These are phyloP conservation scores for Nigrospora sphaerica DNA, from an alignment of 2,329 filamentous ascomycete genomes.

Conservation along the genomic window DNA sequence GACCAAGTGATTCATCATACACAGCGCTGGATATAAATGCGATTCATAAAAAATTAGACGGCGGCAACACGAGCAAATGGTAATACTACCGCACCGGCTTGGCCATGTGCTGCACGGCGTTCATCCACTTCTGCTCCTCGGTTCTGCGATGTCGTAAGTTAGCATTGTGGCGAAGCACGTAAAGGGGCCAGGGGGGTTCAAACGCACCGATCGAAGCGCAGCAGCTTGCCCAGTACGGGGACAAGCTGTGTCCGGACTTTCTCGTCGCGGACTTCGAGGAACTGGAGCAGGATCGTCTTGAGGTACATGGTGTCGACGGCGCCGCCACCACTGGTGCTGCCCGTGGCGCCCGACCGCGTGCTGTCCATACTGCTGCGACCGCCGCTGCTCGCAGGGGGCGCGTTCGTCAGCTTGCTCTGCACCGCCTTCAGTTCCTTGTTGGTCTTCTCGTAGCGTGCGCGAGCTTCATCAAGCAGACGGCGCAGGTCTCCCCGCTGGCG, in stretches of 20 bases:
- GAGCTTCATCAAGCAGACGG: conserved; percentile 70
- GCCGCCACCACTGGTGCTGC: conserved; percentile 3
- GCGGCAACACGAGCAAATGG: too few species aligned
- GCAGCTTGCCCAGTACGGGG: conserved; percentile 67
- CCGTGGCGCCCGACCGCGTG: conserved; percentile 33
- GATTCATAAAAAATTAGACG: too few species aligned
- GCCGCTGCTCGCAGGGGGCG: conserved; percentile 25
- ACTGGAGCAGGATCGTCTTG: conserved; percentile 76
- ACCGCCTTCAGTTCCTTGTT: conserved; percentile 56
- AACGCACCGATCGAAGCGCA: conserved; percentile 70
- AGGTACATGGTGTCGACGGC: conserved; percentile 55
- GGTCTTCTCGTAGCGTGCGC: conserved; percentile 70
- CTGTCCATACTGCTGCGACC: conserved; percentile 39
- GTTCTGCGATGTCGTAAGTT: conserved; percentile 21
- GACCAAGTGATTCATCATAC: too few species aligned
- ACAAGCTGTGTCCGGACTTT: conserved; percentile 69
- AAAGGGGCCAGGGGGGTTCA: neutral
- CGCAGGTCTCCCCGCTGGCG: conserved; percentile 73
- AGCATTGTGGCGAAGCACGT: neutral
- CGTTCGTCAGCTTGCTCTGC: conserved; percentile 36
- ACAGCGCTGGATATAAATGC: too few species aligned
- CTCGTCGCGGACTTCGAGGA: conserved; percentile 74
- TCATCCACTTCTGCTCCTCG: conserved; percentile 83
- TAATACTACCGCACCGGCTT: neutral
- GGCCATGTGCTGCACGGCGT: conserved; percentile 50